Evolutionary conservation across 169 alveolate species (phyloP), one percentile per base, ranked within the genome.

Genomic region (Theileria parva): DNA sequence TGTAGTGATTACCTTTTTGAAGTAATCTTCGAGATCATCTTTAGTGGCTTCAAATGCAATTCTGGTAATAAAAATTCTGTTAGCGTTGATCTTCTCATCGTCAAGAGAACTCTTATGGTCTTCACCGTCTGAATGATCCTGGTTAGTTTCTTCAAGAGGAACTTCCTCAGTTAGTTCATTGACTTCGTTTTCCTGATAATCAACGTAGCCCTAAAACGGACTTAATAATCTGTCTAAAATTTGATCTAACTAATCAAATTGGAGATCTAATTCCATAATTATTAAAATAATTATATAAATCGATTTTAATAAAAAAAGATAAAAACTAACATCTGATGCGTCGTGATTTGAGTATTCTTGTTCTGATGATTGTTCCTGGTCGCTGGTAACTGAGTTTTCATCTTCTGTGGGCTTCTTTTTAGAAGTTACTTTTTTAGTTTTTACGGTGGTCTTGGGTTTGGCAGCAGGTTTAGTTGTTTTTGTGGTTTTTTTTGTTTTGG

Each of bases 1-100:
- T 37, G 44, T 34, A 1, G n/a, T 17, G 11, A 80, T 8, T 44
- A 83, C 89, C 80, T 71, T 80, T 32, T 81, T 83, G 34, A 89
- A 89, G 59, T 89, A 86, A 3, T 77, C 80, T 86, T 89, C 92
- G 32, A 89, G 64, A 66, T 89, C 94, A 19, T 89, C 89, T 34
- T 74, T 69, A 4, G 90, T 84, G 37, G 92, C 94, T 50, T 89
- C 94, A 65, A 80, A 89, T 9, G 94, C 85, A 30, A 89, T 51
- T 64, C 89, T 81, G 17, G 94, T 80, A 12, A 86, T 88, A 80
- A 89, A 89, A 34, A 89, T 83, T 50, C 94, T 86, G 28, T 48
- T 53, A 8, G 86, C 86, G 19, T 57, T 59, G 19, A 83, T 83
- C n/a, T 44, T 66, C 28, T 83, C 86, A 34, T 76, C 89, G 27